Conservation (phyloP, 371 early-diverging fungal genomes). For the Circinella umbellata region DNA sequence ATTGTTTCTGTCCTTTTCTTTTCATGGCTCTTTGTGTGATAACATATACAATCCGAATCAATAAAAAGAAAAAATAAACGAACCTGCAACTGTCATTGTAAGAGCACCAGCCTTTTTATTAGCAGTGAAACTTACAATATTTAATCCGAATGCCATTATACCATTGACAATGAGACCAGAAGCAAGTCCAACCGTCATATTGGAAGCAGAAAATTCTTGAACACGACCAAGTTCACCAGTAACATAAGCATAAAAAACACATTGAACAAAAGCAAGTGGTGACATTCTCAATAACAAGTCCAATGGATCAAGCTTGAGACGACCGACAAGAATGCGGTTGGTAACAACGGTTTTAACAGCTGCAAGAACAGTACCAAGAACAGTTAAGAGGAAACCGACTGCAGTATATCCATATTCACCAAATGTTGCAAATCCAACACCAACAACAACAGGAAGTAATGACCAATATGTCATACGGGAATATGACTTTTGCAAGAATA, state of each 20-base stretch:
- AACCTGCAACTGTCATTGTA: slow-evolving; percentile 88
- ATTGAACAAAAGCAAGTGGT: slow-evolving; percentile 81
- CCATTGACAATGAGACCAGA: slow-evolving; percentile 75
- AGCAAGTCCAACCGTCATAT: slow-evolving; percentile 51
- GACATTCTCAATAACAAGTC: slow-evolving; percentile 86
- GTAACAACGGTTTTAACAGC: slow-evolving; percentile 88
- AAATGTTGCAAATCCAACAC: slow-evolving; percentile 83
- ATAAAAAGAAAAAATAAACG: not conserved
- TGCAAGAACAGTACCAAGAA: slow-evolving; percentile 81
- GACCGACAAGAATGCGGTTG: slow-evolving; percentile 80
- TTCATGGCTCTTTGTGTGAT: not conserved
- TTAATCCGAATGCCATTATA: slow-evolving; percentile 82
- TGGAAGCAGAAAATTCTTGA: slow-evolving; percentile 49
- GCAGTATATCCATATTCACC: slow-evolving; percentile 83
- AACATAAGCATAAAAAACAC: slow-evolving; percentile 64
- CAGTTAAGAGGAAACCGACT: slow-evolving; percentile 75
- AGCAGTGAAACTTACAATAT: slow-evolving; percentile 83
- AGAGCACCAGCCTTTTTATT: slow-evolving; percentile 85
- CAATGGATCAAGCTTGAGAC: slow-evolving; percentile 78
- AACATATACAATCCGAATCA: too few species aligned
- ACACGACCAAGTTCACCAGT: slow-evolving; percentile 73
- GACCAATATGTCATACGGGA: slow-evolving; percentile 67
- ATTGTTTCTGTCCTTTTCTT: not conserved
- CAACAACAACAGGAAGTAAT: slow-evolving; percentile 73
- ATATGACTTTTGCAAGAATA: slow-evolving; percentile 62